Conservation (phyloP, 306 rosid genomes). For the Prinsepia uniflora region DNA sequence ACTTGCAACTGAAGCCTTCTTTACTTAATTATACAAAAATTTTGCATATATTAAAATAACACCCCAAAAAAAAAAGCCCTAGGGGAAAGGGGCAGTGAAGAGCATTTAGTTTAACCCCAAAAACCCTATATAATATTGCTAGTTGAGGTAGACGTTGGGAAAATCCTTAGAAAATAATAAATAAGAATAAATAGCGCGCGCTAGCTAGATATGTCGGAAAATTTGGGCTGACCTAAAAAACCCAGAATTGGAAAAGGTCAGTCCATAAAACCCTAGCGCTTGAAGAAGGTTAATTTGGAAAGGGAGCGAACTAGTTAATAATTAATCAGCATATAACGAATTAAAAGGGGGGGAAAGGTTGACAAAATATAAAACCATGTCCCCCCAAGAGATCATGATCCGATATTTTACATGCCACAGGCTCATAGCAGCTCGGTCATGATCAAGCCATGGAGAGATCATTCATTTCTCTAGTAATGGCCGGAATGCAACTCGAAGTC, state of each 20-base stretch:
- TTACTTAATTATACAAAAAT: background rate
- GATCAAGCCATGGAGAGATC: conserved; percentile 42
- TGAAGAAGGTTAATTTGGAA: conserved; percentile 8
- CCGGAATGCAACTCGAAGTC: conserved; percentile 89
- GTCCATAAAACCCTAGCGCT: conserved; percentile 3
- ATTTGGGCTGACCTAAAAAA: background rate
- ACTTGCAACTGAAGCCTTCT: background rate
- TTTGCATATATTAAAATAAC: background rate
- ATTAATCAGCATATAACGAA: background rate
- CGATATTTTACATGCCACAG: conserved; percentile 12
- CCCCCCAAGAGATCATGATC: conserved; percentile 7
- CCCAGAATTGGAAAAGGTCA: background rate
- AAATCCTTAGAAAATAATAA: background rate
- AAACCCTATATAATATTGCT: background rate
- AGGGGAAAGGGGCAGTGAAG: conserved; percentile 3
- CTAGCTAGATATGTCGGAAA: background rate
- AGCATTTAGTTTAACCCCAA: conserved; percentile 1
- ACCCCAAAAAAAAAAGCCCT: background rate
- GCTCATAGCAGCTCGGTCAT: background rate
- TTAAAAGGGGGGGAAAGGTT: background rate
- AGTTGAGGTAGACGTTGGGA: background rate
- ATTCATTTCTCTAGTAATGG: conserved; percentile 61
- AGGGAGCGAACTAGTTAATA: background rate
- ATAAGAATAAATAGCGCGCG: background rate
- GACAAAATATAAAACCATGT: conserved; percentile 12